Conservation (phyloP, 768 basidiomycete genomes). For the Leucosporidium scottii region DNA sequence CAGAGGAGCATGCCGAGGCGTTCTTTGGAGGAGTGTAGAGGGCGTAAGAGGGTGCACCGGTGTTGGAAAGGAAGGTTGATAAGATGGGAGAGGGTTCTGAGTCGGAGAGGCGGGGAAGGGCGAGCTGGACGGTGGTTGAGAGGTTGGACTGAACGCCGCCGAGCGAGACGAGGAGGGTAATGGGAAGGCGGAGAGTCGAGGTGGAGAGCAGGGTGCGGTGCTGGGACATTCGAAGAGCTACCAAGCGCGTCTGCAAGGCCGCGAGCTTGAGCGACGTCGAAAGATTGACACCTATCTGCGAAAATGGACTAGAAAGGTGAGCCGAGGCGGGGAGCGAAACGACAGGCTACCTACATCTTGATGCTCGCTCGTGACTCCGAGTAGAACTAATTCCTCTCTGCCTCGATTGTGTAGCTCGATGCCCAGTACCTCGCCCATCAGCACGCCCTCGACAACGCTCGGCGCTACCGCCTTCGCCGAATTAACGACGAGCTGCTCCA, state of each 20-base stretch:
- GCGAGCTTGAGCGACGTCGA: neutral
- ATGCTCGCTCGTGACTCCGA: neutral
- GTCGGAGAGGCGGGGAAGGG: no score
- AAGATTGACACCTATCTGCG: no score
- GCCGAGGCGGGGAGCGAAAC: no score
- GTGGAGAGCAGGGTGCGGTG: neutral
- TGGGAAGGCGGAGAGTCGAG: neutral
- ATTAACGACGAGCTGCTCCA: neutral
- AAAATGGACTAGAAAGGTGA: no score
- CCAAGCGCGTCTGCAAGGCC: neutral
- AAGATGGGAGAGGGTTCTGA: no score
- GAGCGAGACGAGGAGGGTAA: neutral
- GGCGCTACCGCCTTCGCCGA: neutral
- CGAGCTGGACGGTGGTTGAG: neutral
- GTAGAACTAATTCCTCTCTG: neutral
- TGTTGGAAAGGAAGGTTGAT: slow-evolving; percentile 2
- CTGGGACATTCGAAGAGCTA: neutral
- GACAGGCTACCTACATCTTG: neutral
- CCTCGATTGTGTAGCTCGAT: neutral
- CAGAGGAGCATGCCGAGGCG: neutral
- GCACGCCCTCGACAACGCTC: neutral
- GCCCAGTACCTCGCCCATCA: slow-evolving; percentile 1
- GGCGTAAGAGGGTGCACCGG: neutral
- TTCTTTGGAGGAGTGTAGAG: neutral
- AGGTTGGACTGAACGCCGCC: neutral